Evolutionary conservation across 1,284 basidiomycete genomes (phyloP).

Genomic region (Sporisorium sorghi): DNA sequence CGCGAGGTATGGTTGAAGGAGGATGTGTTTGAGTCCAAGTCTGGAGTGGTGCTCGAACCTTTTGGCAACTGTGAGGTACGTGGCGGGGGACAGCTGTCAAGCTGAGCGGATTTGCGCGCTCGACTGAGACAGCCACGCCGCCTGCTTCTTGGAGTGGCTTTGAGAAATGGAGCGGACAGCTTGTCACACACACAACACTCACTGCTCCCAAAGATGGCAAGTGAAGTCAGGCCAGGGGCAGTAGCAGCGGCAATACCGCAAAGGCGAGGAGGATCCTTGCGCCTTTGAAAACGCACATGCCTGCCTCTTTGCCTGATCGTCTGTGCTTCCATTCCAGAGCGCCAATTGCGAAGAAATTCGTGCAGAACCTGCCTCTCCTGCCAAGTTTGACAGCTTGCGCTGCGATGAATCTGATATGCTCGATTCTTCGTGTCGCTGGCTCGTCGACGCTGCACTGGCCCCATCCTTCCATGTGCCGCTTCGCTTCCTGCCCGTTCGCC

Average conservation of each 20-base stretch:
- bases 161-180: slow-evolving; percentile 12
- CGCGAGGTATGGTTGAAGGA: neutral
- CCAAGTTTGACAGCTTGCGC: slow-evolving; percentile 40
- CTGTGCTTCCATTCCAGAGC: slow-evolving; percentile 26
- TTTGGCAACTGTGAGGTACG: neutral
- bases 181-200: neutral
- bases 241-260: neutral
- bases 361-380: neutral
- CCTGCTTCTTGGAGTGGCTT: neutral
- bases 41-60: neutral
- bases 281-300: slow-evolving; percentile 2
- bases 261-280: slow-evolving; percentile 6
- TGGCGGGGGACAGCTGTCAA: slow-evolving; percentile 16
- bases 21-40: neutral
- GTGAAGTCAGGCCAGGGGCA: neutral
- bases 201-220: neutral
- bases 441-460: neutral
- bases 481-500: neutral
- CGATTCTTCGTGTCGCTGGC: slow-evolving; percentile 22
- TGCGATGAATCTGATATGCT: slow-evolving; percentile 42
- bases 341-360: neutral
- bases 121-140: slow-evolving; percentile 14
- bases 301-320: neutral
- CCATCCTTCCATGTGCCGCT: slow-evolving; percentile 5
- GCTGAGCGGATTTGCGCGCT: slow-evolving; percentile 14